These are phyloP conservation scores for Quercus tomentella DNA, from an alignment of 331 rosid genomes.

Conservation along the genomic window DNA sequence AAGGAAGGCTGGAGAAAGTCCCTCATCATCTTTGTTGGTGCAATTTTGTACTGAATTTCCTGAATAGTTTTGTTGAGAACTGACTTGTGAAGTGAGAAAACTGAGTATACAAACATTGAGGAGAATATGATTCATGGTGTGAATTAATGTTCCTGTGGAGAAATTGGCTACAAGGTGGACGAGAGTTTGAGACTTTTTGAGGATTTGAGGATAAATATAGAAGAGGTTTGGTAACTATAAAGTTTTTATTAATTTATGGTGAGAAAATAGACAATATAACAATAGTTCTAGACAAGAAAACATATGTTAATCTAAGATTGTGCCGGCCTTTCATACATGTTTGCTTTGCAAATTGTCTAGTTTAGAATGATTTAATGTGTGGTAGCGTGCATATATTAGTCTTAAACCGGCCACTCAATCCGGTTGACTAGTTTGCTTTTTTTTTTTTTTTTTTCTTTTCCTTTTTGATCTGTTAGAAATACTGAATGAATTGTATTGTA, in stretches of 20 bases:
- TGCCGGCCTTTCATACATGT: neutral
- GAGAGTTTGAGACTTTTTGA: neutral
- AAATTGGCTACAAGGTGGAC: neutral
- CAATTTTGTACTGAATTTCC: conserved; percentile 29
- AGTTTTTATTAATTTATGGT: neutral
- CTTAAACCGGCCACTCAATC: neutral
- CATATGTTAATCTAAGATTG: neutral
- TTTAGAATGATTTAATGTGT: neutral
- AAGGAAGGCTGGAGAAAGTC: conserved; percentile 36
- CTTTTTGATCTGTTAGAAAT: neutral
- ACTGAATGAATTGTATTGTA: too few relatives aligned
- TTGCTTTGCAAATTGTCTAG: neutral
- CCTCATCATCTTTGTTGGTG: conserved; percentile 11
- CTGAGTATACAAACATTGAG: conserved; percentile 1
- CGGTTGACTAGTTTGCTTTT: neutral
- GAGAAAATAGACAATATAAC: neutral
- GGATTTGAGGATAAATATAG: neutral
- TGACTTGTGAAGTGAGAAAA: conserved; percentile 5
- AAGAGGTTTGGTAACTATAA: neutral
- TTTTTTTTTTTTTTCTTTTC: neutral
- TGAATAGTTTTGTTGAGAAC: conserved; percentile 50
- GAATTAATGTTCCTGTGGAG: neutral
- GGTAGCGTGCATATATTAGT: neutral
- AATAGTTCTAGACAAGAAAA: neutral
- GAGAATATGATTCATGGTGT: conserved; percentile 20